Percentiles rank a stretch among this genome's conserved stretches.
phyloP scores from a whole-genome alignment of 805 yeast genomes.

The Yarrowia divulgata region DNA sequence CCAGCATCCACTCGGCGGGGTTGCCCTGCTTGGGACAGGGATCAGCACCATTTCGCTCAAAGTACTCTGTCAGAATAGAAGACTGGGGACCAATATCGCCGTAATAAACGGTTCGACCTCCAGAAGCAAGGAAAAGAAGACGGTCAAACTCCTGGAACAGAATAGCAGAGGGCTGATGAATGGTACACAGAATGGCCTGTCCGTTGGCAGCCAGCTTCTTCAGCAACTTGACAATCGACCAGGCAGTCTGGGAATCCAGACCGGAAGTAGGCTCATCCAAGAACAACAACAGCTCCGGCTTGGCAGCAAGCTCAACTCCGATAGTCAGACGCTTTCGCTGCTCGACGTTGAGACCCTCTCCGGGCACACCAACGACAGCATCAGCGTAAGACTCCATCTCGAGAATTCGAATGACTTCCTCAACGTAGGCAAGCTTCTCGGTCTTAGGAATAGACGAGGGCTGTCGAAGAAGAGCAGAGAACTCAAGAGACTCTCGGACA shows the following conservation, averaged over 20 bases:
- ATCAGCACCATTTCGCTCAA: conserved; percentile 67
- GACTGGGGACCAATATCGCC: conserved; percentile 74
- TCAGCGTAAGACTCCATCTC: conserved; percentile 22
- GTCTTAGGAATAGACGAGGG: not conserved
- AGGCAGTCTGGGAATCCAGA: conserved; percentile 55
- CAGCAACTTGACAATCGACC: conserved; percentile 69
- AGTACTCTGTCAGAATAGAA: conserved; percentile 65
- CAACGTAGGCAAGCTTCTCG: conserved; percentile 17
- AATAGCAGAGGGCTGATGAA: conserved; percentile 86
- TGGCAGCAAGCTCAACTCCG: conserved; percentile 19
- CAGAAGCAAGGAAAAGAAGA: conserved; percentile 69
- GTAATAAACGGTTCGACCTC: conserved; percentile 78
- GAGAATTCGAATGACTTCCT: conserved; percentile 18
- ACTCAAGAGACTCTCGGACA: conserved; percentile 12
- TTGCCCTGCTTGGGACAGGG: conserved; percentile 73
- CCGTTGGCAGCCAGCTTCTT: conserved; percentile 66
- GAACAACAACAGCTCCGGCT: conserved; percentile 11
- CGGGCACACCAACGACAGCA: conserved; percentile 14
- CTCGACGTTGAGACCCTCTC: conserved; percentile 21
- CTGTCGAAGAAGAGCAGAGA: conserved; percentile 18
- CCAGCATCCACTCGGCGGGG: conserved; percentile 94
- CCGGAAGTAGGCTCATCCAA: conserved; percentile 14
- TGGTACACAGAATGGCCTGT: conserved; percentile 74
- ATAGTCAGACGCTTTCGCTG: conserved; percentile 23
- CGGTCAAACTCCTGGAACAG: conserved; percentile 80